Conservation (phyloP, 176 grass and related monocot genomes). For the Avena insularis region DNA sequence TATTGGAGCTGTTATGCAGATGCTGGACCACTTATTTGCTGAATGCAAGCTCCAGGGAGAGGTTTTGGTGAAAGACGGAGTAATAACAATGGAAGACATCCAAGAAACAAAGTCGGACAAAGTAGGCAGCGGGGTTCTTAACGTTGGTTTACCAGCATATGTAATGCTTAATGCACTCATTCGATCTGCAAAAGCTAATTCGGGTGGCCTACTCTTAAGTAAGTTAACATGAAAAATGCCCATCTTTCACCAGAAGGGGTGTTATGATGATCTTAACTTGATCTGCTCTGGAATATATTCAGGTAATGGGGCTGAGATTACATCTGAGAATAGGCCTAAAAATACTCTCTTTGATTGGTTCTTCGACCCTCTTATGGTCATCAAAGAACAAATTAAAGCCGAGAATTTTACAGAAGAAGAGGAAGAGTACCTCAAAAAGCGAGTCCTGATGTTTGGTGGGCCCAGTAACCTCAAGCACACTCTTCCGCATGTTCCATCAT, state of each 20-base stretch:
- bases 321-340: slow-evolving; percentile 84
- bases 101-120: slow-evolving; percentile 84
- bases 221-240: slow-evolving; percentile 36
- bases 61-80: slow-evolving; percentile 67
- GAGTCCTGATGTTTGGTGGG: slow-evolving; percentile 74
- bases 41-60: slow-evolving; percentile 81
- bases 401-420: slow-evolving; percentile 79
- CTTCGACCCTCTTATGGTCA: slow-evolving; percentile 90
- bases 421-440: slow-evolving; percentile 81
- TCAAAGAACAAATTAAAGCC: slow-evolving; percentile 96
- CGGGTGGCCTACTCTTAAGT: slow-evolving; percentile 77
- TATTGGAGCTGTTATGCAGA: slow-evolving; percentile 51
- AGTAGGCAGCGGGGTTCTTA: slow-evolving; percentile 70
- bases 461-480: slow-evolving; percentile 54
- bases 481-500: slow-evolving; percentile 55
- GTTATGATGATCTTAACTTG: slow-evolving; percentile 8
- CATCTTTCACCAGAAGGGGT: neutral
- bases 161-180: slow-evolving; percentile 85
- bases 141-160: slow-evolving; percentile 89
- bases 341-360: slow-evolving; percentile 80
- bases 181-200: slow-evolving; percentile 68
- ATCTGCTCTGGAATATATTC: slow-evolving; percentile 34
- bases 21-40: slow-evolving; percentile 76
- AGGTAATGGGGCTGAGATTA: slow-evolving; percentile 81
- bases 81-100: slow-evolving; percentile 78